These are phyloP conservation scores for Phytophthora macrochlamydospora DNA, from an alignment of 352 stramenopile species.

Conservation along the genomic window DNA sequence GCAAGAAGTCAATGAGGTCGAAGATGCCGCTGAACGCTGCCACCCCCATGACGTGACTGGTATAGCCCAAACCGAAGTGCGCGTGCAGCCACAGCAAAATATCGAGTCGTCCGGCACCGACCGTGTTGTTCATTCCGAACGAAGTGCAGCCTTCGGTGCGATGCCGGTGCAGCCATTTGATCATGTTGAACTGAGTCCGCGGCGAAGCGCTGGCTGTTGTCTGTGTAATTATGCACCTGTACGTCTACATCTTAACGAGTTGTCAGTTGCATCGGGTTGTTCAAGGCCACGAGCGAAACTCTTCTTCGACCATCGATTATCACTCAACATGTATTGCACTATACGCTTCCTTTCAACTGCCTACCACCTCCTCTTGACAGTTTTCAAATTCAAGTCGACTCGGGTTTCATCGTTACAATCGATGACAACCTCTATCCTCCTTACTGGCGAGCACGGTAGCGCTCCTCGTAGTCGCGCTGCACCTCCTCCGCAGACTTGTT, in stretches of 20 bases:
- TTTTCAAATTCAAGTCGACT: neutral
- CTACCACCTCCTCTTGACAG: neutral
- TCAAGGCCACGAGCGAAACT: neutral
- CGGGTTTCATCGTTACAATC: neutral
- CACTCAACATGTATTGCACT: neutral
- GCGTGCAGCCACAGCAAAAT: too few relatives aligned
- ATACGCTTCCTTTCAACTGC: neutral
- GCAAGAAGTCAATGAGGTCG: conserved; percentile 3
- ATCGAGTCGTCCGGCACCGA: too few relatives aligned
- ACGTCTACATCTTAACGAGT: neutral
- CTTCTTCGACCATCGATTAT: neutral
- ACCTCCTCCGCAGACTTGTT: conserved; percentile 63
- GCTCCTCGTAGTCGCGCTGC: conserved; percentile 38
- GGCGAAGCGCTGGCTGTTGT: too few relatives aligned
- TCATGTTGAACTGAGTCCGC: too few relatives aligned
- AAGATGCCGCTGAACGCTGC: conserved; percentile 1
- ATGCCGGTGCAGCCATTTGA: too few relatives aligned
- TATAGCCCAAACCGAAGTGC: too few relatives aligned
- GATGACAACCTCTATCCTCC: neutral
- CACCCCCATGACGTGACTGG: too few relatives aligned
- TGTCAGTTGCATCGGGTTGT: neutral
- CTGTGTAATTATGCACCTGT: too few relatives aligned
- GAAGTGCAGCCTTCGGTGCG: too few relatives aligned
- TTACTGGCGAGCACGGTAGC: conserved; percentile 14
- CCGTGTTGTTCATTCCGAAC: too few relatives aligned